Evolutionary conservation across 1,284 basidiomycete genomes (phyloP), one percentile per base, ranked within the genome.

Genomic region (Tetrapyrgos nigripes): DNA sequence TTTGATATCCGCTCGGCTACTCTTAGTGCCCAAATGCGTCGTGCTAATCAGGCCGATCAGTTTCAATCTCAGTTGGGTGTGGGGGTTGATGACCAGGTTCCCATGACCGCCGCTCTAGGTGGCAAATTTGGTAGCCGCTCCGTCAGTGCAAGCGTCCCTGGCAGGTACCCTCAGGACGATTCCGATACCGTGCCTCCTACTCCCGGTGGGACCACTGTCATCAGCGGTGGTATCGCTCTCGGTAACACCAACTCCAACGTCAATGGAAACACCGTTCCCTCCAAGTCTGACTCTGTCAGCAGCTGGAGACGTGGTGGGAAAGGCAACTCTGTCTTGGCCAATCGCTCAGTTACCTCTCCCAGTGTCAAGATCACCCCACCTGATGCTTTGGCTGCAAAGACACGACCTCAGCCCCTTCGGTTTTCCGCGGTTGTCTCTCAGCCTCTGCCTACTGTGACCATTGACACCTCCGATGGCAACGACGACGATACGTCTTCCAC

Each of bases 241-340:
- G 88, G 89, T 49, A 78, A 74, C 59, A 75, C 78, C 10, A 62
- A 76, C n/a, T 76, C 79, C 26, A 79, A 78, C 60, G 65, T 69
- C 56, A 69, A 64, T 63, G 66, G 70, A 53, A 70, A 66, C 28
- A 66, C 62, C 53, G 60, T 65, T 14, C 81, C 85, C 19, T 91
- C 89, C 68, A 92, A 92, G 75, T 91, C 91, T 3, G 91, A 93
- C 68, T 73, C 83, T 40, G 91, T 84, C 49, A 76, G 84, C 21
- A 91, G 88, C 54, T 93, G 91, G 91, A 83, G 91, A 67, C 88
- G 92, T 50, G 83, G 83, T 52, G 83, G 82, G 66, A 87, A 84
- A 40, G 59, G 59, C 68, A 84, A 91, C 72, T 90, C 89, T 19
- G 85, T 87, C 21, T 78, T 91, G 57, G 77, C 82, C 63, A 83